Conservation (phyloP, 345 rosid species). For the Moricandia moricandioides region DNA sequence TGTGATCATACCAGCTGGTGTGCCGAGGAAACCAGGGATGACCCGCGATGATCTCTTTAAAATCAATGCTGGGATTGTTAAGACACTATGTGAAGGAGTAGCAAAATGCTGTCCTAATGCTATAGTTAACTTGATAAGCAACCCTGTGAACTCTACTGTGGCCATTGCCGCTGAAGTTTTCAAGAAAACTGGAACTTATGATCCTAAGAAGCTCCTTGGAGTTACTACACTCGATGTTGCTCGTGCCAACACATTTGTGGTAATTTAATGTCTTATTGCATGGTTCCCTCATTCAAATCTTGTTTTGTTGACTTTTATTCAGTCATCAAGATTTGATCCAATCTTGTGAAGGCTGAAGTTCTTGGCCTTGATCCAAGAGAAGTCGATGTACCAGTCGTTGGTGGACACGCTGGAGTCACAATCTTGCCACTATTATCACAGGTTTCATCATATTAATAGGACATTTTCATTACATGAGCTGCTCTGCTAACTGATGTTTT, state of each 20-base stretch:
- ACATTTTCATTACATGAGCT: background rate
- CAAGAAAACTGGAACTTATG: conserved; percentile 77
- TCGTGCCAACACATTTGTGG: conserved; percentile 89
- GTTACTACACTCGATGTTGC: conserved; percentile 88
- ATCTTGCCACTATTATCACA: conserved; percentile 94
- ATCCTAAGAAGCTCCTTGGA: conserved; percentile 75
- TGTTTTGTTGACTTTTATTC: background rate
- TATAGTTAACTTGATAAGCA: conserved; percentile 73
- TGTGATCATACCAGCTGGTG: conserved; percentile 85
- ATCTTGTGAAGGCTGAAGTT: conserved; percentile 77
- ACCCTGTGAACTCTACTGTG: conserved; percentile 87
- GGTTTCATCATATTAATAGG: conserved; percentile 34
- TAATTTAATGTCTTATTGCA: background rate
- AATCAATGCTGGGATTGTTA: conserved; percentile 88
- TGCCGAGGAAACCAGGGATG: conserved; percentile 92
- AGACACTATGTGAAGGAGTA: conserved; percentile 70
- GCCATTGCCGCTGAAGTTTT: conserved; percentile 81
- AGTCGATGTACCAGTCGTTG: conserved; percentile 94
- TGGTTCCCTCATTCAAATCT: background rate
- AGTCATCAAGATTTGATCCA: conserved; percentile 2
- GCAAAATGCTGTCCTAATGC: conserved; percentile 73
- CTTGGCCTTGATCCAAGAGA: conserved; percentile 94
- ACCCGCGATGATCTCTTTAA: conserved; percentile 86
- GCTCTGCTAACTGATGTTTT: background rate
- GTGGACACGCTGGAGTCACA: conserved; percentile 97